Base-by-base conservation (phyloP, 2,329 filamentous ascomycete genomes). In the Trichoderma sp. region DNA sequence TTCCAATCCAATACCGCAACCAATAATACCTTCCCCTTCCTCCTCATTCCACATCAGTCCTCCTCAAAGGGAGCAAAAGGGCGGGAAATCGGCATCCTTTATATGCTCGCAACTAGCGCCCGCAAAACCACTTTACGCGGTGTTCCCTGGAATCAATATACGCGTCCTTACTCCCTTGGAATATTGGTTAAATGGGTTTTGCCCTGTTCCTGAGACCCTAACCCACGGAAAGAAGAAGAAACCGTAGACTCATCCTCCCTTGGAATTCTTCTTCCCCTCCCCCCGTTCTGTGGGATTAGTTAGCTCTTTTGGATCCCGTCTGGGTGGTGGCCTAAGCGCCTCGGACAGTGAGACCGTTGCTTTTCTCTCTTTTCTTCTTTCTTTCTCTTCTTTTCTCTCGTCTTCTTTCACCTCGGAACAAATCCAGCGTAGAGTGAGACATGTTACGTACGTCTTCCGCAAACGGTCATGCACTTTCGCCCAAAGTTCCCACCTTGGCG, bases 101-200 rank as follows among this genome's bases (percentile, higher is more conserved):
- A 66, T 66, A 66, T 39, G 14, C 63, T 32, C 47, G 30, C 63
- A 66, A 56, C 53, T 53, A 30, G 28, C 30, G 30, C 56, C 12
- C 9, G 21, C 34, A 57, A 57, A 71, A 71, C 69, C 69, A 64
- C 47, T 71, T 71, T 71, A 71, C 60, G 47, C 58, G 47, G 47
- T 3, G 2, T 39, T 62, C 67, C 67, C 57, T 65, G 28, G 32
- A 43, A 34, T 28, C 66, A 70, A 62, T 70, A 18, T 70, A 70
- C 57, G 60, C 67, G 18, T 28, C 11, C 7, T 39, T 12, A 24
- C 62, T 43, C 64, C 64, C 64, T 67, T 36, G 47, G 21, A 53
- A 24, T 6, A 34, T 30, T 39, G 6, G 14, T 26, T 36, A 21
- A 18, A 57, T 28, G 36, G 8, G 14, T 6, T 5, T n/a, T 21